Evolutionary conservation across 768 basidiomycete genomes (phyloP).

Genomic region (Hypsizygus marmoreus): DNA sequence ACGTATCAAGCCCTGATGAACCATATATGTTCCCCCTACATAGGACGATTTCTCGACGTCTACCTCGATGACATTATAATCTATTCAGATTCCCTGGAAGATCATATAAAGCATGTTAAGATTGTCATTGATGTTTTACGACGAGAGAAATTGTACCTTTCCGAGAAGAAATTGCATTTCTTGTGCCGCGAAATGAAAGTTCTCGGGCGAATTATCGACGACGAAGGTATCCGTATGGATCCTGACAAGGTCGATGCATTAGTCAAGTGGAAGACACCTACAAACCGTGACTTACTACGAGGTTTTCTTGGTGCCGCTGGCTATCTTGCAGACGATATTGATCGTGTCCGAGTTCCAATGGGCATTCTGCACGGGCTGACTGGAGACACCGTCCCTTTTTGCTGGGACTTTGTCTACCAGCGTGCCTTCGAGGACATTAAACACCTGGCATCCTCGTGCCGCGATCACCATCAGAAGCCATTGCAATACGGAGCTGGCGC

Average conservation of each 20-base stretch:
- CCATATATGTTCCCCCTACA: constrained; percentile 27
- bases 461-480: constrained; percentile 19
- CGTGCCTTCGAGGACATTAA: constrained; percentile 38
- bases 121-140: constrained; percentile 27
- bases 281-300: constrained; percentile 25
- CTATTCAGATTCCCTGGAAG: constrained; percentile 32
- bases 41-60: constrained; percentile 39
- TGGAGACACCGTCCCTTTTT: constrained; percentile 19
- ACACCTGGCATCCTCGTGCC: constrained; percentile 12
- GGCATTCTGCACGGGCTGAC: constrained; percentile 23
- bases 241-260: constrained; percentile 38
- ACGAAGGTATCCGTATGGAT: constrained; percentile 39
- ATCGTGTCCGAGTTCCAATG: constrained; percentile 30
- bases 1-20: constrained; percentile 42
- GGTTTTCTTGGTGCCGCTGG: constrained; percentile 38
- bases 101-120: constrained; percentile 31
- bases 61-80: constrained; percentile 24
- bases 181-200: constrained; percentile 15
- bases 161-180: constrained; percentile 25
- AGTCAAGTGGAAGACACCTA: constrained; percentile 27
- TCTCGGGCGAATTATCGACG: constrained; percentile 29
- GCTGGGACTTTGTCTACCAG: constrained; percentile 23
- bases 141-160: constrained; percentile 28
- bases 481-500: constrained; percentile 21
- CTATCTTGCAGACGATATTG: constrained; percentile 28